Percentiles rank a stretch among this genome's conserved stretches.
phyloP scores from a whole-genome alignment of 2,329 filamentous ascomycete species.

The Emmonsiellopsis sp. region DNA sequence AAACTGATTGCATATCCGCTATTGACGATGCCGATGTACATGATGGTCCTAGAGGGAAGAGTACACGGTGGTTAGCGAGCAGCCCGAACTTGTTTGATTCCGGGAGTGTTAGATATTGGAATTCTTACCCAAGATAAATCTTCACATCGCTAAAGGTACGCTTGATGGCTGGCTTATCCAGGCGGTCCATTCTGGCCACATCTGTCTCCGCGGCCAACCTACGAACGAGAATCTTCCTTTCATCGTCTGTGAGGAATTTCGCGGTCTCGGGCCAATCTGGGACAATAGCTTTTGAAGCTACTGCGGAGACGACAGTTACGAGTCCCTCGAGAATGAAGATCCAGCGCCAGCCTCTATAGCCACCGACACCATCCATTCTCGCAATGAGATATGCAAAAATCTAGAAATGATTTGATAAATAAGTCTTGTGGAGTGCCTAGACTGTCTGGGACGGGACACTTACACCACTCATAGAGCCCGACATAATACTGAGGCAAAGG shows the following conservation, averaged over 20 bases:
- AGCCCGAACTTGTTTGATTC: no score
- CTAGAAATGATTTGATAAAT: constrained; percentile 7
- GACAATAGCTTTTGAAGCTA: constrained; percentile 43
- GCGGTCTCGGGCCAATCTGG: constrained; percentile 38
- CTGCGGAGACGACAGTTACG: constrained; percentile 38
- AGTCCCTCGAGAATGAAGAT: constrained; percentile 44
- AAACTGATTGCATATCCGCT: constrained; percentile 38
- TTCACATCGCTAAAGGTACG: constrained; percentile 43
- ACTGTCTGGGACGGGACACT: constrained; percentile 4
- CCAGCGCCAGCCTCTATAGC: constrained; percentile 37
- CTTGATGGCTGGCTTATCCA: constrained; percentile 40
- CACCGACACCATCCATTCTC: constrained; percentile 32
- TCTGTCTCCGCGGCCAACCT: constrained; percentile 36
- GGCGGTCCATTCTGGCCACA: constrained; percentile 43
- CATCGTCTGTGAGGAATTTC: constrained; percentile 38
- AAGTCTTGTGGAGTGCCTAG: background rate
- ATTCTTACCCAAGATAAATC: constrained; percentile 34
- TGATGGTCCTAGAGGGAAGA: constrained; percentile 38
- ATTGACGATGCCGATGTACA: constrained; percentile 54
- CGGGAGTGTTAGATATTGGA: no score
- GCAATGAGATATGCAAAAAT: constrained; percentile 36
- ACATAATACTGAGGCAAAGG: constrained; percentile 28
- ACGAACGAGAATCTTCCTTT: constrained; percentile 35
- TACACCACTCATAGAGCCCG: constrained; percentile 33
- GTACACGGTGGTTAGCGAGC: background rate